Conservation (phyloP, 164 flowering plant species). For the Kingdonia uniflora region DNA sequence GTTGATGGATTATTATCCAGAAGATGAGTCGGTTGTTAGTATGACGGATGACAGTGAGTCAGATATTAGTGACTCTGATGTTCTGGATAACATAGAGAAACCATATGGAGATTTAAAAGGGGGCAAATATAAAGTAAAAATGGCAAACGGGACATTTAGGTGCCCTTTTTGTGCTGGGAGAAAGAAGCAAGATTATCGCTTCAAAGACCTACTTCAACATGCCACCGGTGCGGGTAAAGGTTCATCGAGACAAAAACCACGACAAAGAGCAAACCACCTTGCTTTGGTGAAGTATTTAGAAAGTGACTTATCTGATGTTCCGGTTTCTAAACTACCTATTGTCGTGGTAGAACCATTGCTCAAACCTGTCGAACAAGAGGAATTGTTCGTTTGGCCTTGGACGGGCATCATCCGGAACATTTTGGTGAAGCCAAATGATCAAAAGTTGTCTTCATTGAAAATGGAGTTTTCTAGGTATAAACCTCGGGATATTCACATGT, state of each 20-base stretch:
- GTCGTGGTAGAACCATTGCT: constrained; percentile 19
- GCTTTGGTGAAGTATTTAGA: constrained; percentile 65
- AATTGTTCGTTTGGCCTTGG: constrained; percentile 69
- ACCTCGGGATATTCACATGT: constrained; percentile 7
- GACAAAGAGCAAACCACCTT: constrained; percentile 66
- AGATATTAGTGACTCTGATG: constrained; percentile 87
- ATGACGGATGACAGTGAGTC: constrained; percentile 39
- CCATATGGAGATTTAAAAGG: constrained; percentile 40
- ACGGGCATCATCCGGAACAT: constrained; percentile 49
- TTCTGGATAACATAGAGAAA: constrained; percentile 36
- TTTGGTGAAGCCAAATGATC: constrained; percentile 13
- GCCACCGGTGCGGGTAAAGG: constrained; percentile 72
- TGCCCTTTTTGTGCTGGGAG: constrained; percentile 89
- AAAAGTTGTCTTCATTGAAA: constrained; percentile 6
- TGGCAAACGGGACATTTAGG: constrained; percentile 35
- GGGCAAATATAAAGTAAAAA: constrained; percentile 39
- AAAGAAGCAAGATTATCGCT: constrained; percentile 75
- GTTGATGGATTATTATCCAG: too few species aligned
- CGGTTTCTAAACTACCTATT: constrained; percentile 14
- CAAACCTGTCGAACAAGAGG: constrained; percentile 25
- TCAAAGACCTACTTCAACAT: constrained; percentile 74
- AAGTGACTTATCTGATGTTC: constrained; percentile 27
- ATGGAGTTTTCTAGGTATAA: constrained; percentile 5
- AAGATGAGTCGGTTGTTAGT: neutral
- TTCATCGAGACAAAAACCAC: constrained; percentile 50